phyloP scores from a whole-genome alignment of 2,329 filamentous ascomycete genomes.

The Ophiobolus disseminans region DNA sequence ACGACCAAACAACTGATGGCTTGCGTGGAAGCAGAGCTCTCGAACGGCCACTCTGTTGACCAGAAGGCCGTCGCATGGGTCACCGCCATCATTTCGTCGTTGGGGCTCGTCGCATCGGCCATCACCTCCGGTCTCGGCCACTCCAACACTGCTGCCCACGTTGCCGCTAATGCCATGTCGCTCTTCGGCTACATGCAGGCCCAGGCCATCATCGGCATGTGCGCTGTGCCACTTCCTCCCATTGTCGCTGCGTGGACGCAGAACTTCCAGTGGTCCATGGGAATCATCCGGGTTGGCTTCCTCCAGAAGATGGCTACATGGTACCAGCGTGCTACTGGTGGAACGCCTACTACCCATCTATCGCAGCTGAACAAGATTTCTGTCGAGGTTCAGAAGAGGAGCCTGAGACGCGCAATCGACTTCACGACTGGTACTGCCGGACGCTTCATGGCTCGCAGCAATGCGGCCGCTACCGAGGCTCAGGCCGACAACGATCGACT shows the following conservation, averaged over 20 bases:
- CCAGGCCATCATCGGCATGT: slow-evolving; percentile 89
- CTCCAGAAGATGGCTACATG: slow-evolving; percentile 89
- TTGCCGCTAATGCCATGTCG: slow-evolving; percentile 92
- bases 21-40: slow-evolving; percentile 86
- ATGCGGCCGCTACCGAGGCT: slow-evolving; percentile 54
- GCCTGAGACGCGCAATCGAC: slow-evolving; percentile 56
- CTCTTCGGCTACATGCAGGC: slow-evolving; percentile 94
- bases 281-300: slow-evolving; percentile 86
- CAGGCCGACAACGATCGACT: slow-evolving; percentile 45
- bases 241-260: slow-evolving; percentile 94
- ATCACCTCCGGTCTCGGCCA: slow-evolving; percentile 90
- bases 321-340: slow-evolving; percentile 94
- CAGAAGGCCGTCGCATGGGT: slow-evolving; percentile 88
- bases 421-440: slow-evolving; percentile 25
- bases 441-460: slow-evolving; percentile 52
- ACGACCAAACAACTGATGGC: slow-evolving; percentile 71
- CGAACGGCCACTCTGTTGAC: slow-evolving; percentile 92
- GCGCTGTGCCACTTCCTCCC: slow-evolving; percentile 79
- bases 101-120: slow-evolving; percentile 83
- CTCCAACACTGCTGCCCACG: slow-evolving; percentile 91
- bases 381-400: slow-evolving; percentile 83
- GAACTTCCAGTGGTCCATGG: slow-evolving; percentile 98
- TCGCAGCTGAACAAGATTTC: slow-evolving; percentile 76
- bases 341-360: slow-evolving; percentile 79
- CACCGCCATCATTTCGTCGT: slow-evolving; percentile 84